Conservation (phyloP, 73 alveolate genomes). For the Vitrella brassicaformis region DNA sequence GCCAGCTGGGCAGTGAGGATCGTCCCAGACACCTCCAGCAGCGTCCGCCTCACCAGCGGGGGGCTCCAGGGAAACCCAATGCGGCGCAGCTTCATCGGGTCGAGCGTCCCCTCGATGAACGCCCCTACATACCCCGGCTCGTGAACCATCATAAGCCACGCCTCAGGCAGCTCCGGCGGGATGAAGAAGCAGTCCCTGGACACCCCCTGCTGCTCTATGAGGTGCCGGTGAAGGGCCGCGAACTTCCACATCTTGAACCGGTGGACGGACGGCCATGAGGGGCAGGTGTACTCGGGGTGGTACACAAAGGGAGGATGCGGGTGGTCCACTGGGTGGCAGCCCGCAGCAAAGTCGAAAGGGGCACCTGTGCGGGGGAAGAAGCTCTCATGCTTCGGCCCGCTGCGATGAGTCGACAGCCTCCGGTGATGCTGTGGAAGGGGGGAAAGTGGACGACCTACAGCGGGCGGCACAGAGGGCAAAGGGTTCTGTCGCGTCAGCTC, state of each 20-base stretch:
- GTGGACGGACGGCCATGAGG: background rate
- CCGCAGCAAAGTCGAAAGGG: too few species aligned
- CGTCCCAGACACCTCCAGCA: background rate
- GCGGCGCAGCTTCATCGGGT: background rate
- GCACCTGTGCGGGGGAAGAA: too few species aligned
- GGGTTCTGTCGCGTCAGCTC: too few species aligned
- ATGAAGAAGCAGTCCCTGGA: background rate
- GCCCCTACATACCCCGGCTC: background rate
- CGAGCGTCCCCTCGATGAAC: background rate
- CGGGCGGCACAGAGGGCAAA: too few species aligned
- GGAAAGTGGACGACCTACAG: too few species aligned
- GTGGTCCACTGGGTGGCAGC: too few species aligned
- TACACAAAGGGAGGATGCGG: background rate
- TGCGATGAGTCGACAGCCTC: too few species aligned
- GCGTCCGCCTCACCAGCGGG: background rate
- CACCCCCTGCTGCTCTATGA: background rate
- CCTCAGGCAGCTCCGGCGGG: background rate
- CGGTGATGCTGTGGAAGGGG: too few species aligned
- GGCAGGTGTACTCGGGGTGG: background rate
- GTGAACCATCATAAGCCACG: background rate
- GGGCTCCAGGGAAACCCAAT: background rate
- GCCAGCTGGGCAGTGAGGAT: background rate
- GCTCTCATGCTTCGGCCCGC: too few species aligned
- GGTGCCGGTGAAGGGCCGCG: background rate
- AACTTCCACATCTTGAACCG: background rate